phyloP scores from a whole-genome alignment of 2,329 filamentous ascomycete species.

The Lecanicillium sp. region DNA sequence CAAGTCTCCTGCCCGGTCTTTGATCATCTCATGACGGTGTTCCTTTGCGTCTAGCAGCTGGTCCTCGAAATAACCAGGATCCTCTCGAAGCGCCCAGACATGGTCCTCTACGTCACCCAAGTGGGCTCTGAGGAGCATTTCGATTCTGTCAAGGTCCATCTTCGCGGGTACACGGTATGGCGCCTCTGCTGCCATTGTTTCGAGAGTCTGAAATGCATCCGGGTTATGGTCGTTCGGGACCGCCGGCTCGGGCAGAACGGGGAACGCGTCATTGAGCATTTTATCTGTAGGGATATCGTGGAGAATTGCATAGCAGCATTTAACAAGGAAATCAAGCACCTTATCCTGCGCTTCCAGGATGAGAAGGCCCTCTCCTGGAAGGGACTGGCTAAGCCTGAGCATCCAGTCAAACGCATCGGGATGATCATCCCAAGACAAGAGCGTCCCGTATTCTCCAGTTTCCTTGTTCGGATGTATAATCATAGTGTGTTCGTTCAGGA shows the following conservation, averaged over 20 bases:
- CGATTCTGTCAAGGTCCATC: slow-evolving; percentile 40
- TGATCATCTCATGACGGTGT: slow-evolving; percentile 39
- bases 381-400: slow-evolving; percentile 28
- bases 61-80: slow-evolving; percentile 50
- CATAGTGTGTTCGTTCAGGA: slow-evolving; percentile 29
- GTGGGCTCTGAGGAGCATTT: slow-evolving; percentile 37
- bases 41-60: slow-evolving; percentile 36
- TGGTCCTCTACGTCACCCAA: slow-evolving; percentile 44
- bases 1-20: slow-evolving; percentile 29
- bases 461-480: slow-evolving; percentile 25
- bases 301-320: slow-evolving; percentile 41
- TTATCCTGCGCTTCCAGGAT: slow-evolving; percentile 46
- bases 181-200: slow-evolving; percentile 39
- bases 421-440: slow-evolving; percentile 29
- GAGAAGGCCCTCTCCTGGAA: slow-evolving; percentile 41
- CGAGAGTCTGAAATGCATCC: slow-evolving; percentile 32
- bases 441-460: slow-evolving; percentile 29
- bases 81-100: slow-evolving; percentile 49
- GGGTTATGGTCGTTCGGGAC: slow-evolving; percentile 24
- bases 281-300: slow-evolving; percentile 39
- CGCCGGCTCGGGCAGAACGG: slow-evolving; percentile 33
- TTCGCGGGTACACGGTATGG: slow-evolving; percentile 45
- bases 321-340: slow-evolving; percentile 42
- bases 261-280: slow-evolving; percentile 24
- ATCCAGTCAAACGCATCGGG: slow-evolving; percentile 33